Base-by-base conservation (phyloP, 768 basidiomycete species). In the Russula dissimulans region DNA sequence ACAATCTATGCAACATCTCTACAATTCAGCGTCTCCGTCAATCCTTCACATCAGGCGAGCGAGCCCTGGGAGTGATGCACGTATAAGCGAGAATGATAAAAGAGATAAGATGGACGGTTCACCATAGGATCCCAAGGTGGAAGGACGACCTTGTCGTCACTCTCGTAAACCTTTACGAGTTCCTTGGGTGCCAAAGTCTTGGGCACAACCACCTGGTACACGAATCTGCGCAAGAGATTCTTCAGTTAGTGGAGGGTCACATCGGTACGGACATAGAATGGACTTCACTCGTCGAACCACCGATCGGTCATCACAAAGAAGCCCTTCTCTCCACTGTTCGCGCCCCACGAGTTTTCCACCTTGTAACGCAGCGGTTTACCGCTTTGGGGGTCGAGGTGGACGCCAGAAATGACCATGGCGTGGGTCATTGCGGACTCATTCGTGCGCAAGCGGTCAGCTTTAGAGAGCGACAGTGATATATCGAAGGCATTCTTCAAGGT, bases 271-370 rank as follows among this genome's bases (percentile, higher is more conserved):
- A 32, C 31, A 48, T 58, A 53, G 5, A 78, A 78, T 26, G 22
- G 22, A 26, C 88, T 67, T 68, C 67, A 91, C 87, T 97, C 78
- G 57, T 87, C 85, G 72, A 97, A 97, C 95, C 95, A 98, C 45
- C 75, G 76, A 65, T 91, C 89, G 51, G 85, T 90, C 92, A 95
- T 95, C 67, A 95, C 83, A 74, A 89, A 91, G 73, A 84, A 95
- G 6, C 95, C 95, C 66, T 92, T 85, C 65, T 92, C 78, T 29
- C 93, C 88, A 0, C 78, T 79, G 0, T 75, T 74, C 31, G 85
- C 83, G 15, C 91, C 89, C 95, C 95, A 98, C 3, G 86, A 89
- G 76, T 98, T 98, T 78, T 98, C 95, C 18, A 98, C 91, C 73
- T 92, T 91, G 81, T 92, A 98, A n/a, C 92, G 81, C 18, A 95